Evolutionary conservation across 441 rosid genomes (phyloP).

Genomic region (Gossypium davidsonii): DNA sequence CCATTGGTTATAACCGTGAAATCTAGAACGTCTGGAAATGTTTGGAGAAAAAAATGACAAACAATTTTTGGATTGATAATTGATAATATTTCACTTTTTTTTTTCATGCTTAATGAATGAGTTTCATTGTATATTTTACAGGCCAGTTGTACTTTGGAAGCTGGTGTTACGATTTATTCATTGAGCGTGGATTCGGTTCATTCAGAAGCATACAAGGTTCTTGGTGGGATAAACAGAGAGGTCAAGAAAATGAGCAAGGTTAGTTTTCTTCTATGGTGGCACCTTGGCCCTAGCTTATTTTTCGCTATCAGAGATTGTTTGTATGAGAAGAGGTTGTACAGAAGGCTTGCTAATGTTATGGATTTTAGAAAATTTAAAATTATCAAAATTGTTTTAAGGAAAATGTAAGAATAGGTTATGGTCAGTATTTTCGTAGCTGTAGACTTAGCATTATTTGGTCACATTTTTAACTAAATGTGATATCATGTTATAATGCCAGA

Average conservation of each 20-base stretch:
- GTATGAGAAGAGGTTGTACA: neutral
- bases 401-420: neutral
- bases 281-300: neutral
- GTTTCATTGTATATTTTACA: slow-evolving; percentile 21
- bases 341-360: neutral
- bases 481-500: slow-evolving; percentile 33
- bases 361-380: neutral
- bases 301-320: neutral
- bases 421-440: neutral
- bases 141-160: slow-evolving; percentile 96
- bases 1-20: neutral
- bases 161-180: slow-evolving; percentile 90
- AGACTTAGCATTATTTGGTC: slow-evolving; percentile 8
- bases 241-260: slow-evolving; percentile 62
- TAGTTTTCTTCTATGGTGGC: slow-evolving; percentile 13
- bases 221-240: slow-evolving; percentile 82
- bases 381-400: neutral
- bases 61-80: neutral
- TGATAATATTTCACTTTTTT: neutral
- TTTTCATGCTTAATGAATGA: neutral
- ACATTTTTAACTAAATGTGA: slow-evolving; percentile 1
- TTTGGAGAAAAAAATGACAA: neutral
- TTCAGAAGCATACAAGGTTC: slow-evolving; percentile 91
- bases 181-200: slow-evolving; percentile 81
- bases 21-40: neutral